Conservation (phyloP, 805 yeast species). For the Cyberlindnera meyerae region DNA sequence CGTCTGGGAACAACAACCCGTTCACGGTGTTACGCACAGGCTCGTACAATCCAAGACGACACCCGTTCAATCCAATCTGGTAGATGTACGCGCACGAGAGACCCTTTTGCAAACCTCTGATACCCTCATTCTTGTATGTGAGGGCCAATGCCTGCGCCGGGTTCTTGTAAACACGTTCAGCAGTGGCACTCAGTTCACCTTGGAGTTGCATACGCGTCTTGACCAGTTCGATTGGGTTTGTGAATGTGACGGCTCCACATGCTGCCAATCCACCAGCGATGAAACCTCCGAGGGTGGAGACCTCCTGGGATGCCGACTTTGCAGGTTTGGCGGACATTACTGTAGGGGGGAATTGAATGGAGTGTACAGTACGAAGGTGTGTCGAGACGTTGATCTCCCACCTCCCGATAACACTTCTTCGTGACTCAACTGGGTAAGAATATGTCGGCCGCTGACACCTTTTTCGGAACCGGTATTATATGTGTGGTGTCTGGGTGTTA, state of each 20-base stretch:
- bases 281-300: slow-evolving; percentile 72
- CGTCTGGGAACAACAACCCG: slow-evolving; percentile 44
- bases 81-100: slow-evolving; percentile 83
- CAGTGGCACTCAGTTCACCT: slow-evolving; percentile 70
- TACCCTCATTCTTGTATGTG: slow-evolving; percentile 76
- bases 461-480: too few relatives aligned
- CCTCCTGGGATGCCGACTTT: slow-evolving; percentile 48
- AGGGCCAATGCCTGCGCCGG: slow-evolving; percentile 78
- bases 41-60: slow-evolving; percentile 91
- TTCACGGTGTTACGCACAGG: slow-evolving; percentile 69
- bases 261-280: slow-evolving; percentile 93
- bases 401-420: too few relatives aligned
- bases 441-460: too few relatives aligned
- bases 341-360: not conserved
- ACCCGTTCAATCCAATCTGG: slow-evolving; percentile 89
- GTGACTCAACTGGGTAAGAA: too few relatives aligned
- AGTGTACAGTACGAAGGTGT: too few relatives aligned
- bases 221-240: slow-evolving; percentile 92
- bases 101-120: slow-evolving; percentile 86
- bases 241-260: slow-evolving; percentile 94
- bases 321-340: slow-evolving; percentile 5
- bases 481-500: too few relatives aligned
- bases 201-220: slow-evolving; percentile 96
- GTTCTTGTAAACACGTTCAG: slow-evolving; percentile 63
- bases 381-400: too few relatives aligned